These are phyloP conservation scores for Calonectria hongkongensis DNA, from an alignment of 2,329 filamentous ascomycete species.

Conservation along the genomic window DNA sequence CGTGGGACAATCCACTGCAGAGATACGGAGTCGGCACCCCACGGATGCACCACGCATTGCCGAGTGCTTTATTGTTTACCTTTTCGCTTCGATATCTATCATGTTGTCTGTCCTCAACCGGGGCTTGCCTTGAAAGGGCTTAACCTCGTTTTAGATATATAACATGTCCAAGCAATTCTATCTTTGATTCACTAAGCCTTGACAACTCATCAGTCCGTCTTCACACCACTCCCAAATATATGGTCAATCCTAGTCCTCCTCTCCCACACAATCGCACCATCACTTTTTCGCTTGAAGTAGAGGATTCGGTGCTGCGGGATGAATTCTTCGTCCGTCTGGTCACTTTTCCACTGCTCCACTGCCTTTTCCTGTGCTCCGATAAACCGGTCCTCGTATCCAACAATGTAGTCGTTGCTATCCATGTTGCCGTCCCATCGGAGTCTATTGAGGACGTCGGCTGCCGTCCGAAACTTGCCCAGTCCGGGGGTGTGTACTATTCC, in stretches of 20 bases:
- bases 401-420: constrained; percentile 71
- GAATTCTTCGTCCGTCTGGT: constrained; percentile 79
- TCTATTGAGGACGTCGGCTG: constrained; percentile 75
- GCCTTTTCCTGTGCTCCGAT: constrained; percentile 71
- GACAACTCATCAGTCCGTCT: constrained; percentile 35
- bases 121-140: constrained; percentile 4
- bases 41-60: background rate
- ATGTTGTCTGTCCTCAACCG: too few species aligned
- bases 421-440: constrained; percentile 76
- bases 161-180: background rate
- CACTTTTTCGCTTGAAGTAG: constrained; percentile 74
- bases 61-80: background rate
- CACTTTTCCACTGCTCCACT: constrained; percentile 75
- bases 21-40: constrained; percentile 1
- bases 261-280: constrained; percentile 74
- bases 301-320: constrained; percentile 79
- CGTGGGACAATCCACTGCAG: background rate
- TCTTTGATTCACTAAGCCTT: background rate
- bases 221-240: constrained; percentile 74
- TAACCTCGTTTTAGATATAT: constrained; percentile 15
- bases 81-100: background rate
- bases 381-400: constrained; percentile 79
- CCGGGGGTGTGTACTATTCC: constrained; percentile 54
- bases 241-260: constrained; percentile 70
- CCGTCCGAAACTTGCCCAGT: constrained; percentile 71